Base-by-base conservation (phyloP, 768 basidiomycete species). In the Cytidiella melzeri region DNA sequence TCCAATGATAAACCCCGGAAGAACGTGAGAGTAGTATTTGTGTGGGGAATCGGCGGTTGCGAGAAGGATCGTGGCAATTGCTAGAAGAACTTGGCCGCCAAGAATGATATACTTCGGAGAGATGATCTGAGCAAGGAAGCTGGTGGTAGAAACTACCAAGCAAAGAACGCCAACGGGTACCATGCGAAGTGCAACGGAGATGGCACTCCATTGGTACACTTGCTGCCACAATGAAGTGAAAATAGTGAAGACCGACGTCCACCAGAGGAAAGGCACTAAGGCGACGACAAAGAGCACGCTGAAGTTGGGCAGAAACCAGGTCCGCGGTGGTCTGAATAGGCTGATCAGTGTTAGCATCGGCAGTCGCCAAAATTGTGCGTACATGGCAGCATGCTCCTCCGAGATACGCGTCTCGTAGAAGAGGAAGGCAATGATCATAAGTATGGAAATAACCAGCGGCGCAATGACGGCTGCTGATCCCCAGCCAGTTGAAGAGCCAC, bases 401-500 rank as follows among this genome's bases (percentile, higher is more conserved):
- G 71, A 72, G 12, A 77, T 58, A 0, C 55, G 39, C 7, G 69
- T 61, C 54, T 81, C 78, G 70, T 73, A 80, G 44, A 69, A 63
- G 62, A 82, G 76, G 66, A 83, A 83, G 1, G 46, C 61, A 23
- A 62, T 54, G 30, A 64, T 56, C 10, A 75, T 52, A 7, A 71
- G 27, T 50, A 76, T 57, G 4, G 78, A 73, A 27, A 80, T 55
- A 9, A 77, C 58, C 34, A 83, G 62, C 0, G 75, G 72, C 3
- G 62, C 66, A 43, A 81, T 59, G 48, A 80, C 75, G 15, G 60
- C 53, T 4, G 74, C 68, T 1, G 68, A 60, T 4, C 57, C 60
- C 81, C 81, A 82, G 19, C 80, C 77, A 43, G 60, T 61, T 15
- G 68, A 67, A 5, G 80, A 71, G 20, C 75, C 77, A 26, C 71